These are phyloP conservation scores for Rhododendron mucronatum DNA, from an alignment of 148 eudicot genomes.

Conservation along the genomic window DNA sequence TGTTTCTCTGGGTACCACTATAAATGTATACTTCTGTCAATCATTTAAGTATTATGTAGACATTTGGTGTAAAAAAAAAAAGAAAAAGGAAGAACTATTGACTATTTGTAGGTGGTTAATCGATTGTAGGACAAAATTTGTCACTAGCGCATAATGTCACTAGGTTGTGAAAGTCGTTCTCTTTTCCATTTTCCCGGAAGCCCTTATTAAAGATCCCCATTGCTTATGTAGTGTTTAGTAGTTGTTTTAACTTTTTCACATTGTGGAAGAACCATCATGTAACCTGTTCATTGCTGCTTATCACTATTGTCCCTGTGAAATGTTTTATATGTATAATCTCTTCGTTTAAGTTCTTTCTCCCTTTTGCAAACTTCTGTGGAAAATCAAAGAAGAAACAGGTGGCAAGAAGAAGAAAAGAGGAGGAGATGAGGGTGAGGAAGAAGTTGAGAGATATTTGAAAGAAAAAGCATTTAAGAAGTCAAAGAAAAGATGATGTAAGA, in stretches of 20 bases:
- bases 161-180: not conserved
- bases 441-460: conserved; percentile 37
- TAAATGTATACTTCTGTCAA: too few species aligned
- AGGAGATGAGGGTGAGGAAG: conserved; percentile 64
- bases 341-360: not conserved
- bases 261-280: not conserved
- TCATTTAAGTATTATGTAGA: not conserved
- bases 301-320: not conserved
- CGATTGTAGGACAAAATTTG: too few species aligned
- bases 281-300: not conserved
- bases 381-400: conserved; percentile 46
- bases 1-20: not conserved
- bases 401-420: conserved; percentile 46
- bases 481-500: conserved; percentile 21
- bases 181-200: too few species aligned
- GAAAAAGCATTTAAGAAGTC: not conserved
- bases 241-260: not conserved
- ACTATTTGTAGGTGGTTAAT: not conserved
- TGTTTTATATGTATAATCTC: conserved; percentile 1
- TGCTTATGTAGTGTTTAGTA: too few species aligned
- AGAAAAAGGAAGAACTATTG: not conserved
- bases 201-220: too few species aligned
- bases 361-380: conserved; percentile 31
- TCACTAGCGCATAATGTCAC: not conserved
- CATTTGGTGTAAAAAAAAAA: not conserved